phyloP scores from a whole-genome alignment of 2,329 filamentous ascomycete genomes.

The Penicillium verrucosum region DNA sequence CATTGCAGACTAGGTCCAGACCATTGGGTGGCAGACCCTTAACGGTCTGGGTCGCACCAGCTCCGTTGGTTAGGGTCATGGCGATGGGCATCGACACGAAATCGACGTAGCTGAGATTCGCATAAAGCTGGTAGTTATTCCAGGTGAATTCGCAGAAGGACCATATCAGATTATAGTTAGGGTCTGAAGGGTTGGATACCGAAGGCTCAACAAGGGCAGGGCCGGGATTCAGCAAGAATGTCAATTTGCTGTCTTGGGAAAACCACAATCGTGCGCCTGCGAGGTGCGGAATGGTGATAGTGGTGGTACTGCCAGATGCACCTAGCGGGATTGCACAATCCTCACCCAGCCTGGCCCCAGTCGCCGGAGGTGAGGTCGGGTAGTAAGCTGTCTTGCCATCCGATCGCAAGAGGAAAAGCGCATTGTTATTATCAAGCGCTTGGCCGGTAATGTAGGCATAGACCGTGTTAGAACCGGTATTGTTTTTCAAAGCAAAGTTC shows the following conservation, averaged over 20 bases:
- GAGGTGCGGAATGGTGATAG: constrained; percentile 65
- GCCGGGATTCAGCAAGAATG: constrained; percentile 68
- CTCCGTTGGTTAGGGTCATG: constrained; percentile 47
- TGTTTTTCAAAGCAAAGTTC: constrained; percentile 63
- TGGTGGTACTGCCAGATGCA: constrained; percentile 56
- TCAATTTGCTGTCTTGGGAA: constrained; percentile 57
- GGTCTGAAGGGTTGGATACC: constrained; percentile 62
- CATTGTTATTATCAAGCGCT: constrained; percentile 58
- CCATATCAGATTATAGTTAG: constrained; percentile 62
- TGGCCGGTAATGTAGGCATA: constrained; percentile 71
- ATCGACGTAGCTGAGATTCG: constrained; percentile 72
- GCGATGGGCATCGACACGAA: constrained; percentile 67
- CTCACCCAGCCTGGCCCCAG: constrained; percentile 49
- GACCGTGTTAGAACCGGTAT: constrained; percentile 57
- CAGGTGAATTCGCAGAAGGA: constrained; percentile 68
- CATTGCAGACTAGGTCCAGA: constrained; percentile 54
- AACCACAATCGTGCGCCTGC: constrained; percentile 73
- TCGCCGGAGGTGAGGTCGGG: constrained; percentile 57
- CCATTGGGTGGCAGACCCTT: constrained; percentile 58
- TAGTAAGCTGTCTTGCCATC: constrained; percentile 66
- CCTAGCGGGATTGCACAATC: constrained; percentile 65
- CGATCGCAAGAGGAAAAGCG: constrained; percentile 60
- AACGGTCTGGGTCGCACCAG: constrained; percentile 50
- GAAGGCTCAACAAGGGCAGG: constrained; percentile 73
- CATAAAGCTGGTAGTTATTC: constrained; percentile 60